A percentile compares a stretch with the other conserved stretches of the same genome.
These are phyloP conservation scores for Paraphaeosphaeria sporulosa DNA, from an alignment of 2,329 filamentous ascomycete species.

Conservation along the genomic window DNA sequence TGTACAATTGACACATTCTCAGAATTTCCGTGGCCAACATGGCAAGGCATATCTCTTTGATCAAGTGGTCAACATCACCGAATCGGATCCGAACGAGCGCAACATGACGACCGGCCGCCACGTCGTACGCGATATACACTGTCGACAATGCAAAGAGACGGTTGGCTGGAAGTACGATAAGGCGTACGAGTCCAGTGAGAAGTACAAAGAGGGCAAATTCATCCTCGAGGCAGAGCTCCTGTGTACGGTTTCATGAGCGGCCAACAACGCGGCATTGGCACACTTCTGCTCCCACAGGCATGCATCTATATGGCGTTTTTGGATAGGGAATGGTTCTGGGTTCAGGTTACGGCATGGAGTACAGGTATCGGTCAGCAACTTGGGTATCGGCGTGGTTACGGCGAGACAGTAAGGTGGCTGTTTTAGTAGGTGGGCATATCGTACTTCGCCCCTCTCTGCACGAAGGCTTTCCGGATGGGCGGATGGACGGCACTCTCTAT, in stretches of 20 bases:
- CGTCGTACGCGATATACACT: slow-evolving; percentile 90
- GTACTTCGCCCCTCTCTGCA: background rate
- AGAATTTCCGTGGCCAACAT: slow-evolving; percentile 99
- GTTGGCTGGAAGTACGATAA: slow-evolving; percentile 99
- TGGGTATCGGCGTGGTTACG: slow-evolving; percentile 14
- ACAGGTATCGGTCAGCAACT: slow-evolving; percentile 10
- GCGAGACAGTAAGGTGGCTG: slow-evolving; percentile 3
- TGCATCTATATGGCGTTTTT: slow-evolving; percentile 38
- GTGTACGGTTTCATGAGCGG: slow-evolving; percentile 69
- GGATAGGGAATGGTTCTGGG: slow-evolving; percentile 16
- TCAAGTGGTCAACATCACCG: slow-evolving; percentile 87
- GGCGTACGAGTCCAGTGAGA: slow-evolving; percentile 88
- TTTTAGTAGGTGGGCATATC: slow-evolving; percentile 16
- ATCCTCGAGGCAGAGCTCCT: slow-evolving; percentile 93
- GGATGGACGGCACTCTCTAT: background rate
- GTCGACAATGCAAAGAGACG: slow-evolving; percentile 87
- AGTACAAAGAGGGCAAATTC: slow-evolving; percentile 99
- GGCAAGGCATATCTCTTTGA: slow-evolving; percentile 98
- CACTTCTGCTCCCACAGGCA: slow-evolving; percentile 13
- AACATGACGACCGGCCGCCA: slow-evolving; percentile 98
- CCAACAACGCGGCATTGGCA: slow-evolving; percentile 1
- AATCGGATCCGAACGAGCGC: slow-evolving; percentile 85
- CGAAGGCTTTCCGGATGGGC: background rate
- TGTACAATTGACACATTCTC: slow-evolving; percentile 19
- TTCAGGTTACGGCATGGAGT: slow-evolving; percentile 16